phyloP scores from a whole-genome alignment of 2,329 filamentous ascomycete species.

The Alternaria brassicae region DNA sequence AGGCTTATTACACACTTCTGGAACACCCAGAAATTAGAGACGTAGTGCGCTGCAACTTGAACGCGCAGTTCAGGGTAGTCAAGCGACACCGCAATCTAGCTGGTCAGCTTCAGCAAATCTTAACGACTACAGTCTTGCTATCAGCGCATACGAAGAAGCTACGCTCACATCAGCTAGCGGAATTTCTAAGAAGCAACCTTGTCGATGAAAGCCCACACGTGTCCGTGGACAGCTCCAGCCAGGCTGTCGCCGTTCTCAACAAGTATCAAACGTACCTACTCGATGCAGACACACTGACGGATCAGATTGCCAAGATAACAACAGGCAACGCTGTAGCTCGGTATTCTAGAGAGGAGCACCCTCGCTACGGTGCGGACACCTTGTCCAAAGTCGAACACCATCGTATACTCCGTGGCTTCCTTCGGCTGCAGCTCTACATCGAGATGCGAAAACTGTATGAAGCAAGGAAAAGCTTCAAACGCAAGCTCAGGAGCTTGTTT shows the following conservation, averaged over 20 bases:
- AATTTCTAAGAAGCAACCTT: background rate
- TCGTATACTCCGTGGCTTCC: background rate
- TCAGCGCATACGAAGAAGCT: background rate
- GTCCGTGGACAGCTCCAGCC: background rate
- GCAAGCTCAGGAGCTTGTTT: background rate
- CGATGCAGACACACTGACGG: background rate
- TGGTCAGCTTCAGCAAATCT: conserved; percentile 3
- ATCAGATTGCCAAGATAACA: background rate
- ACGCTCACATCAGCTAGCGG: background rate
- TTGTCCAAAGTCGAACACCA: conserved; percentile 1
- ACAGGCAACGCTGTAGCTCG: background rate
- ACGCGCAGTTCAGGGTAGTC: background rate
- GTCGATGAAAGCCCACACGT: background rate
- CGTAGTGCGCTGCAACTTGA: conserved; percentile 7
- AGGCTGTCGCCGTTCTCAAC: background rate
- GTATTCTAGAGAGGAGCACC: background rate
- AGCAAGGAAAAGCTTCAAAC: background rate
- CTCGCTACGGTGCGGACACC: background rate
- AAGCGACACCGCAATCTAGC: background rate
- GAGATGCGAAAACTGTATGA: background rate
- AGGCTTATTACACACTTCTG: background rate
- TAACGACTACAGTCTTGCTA: background rate
- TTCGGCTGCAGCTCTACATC: background rate
- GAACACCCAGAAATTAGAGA: conserved; percentile 1
- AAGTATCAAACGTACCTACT: background rate